phyloP scores from a whole-genome alignment of 140 eudicot species.

The Erigeron philadelphicus region DNA sequence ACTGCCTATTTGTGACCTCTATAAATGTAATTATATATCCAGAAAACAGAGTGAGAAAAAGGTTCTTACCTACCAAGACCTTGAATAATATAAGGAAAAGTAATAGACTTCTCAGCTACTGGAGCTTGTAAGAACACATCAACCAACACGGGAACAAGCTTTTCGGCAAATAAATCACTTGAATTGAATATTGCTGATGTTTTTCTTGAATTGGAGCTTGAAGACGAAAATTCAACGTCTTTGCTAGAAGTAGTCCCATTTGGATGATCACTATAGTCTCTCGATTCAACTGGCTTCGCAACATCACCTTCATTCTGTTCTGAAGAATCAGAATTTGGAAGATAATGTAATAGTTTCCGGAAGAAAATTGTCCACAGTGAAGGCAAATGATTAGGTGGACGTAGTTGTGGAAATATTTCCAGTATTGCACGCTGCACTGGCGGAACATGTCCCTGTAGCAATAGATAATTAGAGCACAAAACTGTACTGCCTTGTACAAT shows the following conservation, averaged over 20 bases:
- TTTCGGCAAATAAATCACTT: constrained; percentile 71
- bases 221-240: constrained; percentile 30
- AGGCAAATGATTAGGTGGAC: constrained; percentile 74
- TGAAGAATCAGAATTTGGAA: constrained; percentile 55
- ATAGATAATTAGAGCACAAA: constrained; percentile 3
- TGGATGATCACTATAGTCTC: constrained; percentile 24
- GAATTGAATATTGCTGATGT: constrained; percentile 28
- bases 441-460: constrained; percentile 73
- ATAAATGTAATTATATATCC: neutral
- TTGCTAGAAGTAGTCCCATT: constrained; percentile 38
- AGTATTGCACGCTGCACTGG: constrained; percentile 80
- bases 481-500: neutral
- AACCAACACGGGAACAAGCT: constrained; percentile 69
- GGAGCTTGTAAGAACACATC: constrained; percentile 83
- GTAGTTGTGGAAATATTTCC: constrained; percentile 62
- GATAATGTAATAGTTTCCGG: constrained; percentile 57
- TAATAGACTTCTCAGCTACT: constrained; percentile 46
- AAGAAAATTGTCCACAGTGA: constrained; percentile 71
- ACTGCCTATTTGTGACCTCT: too few relatives aligned
- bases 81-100: constrained; percentile 61
- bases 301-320: constrained; percentile 36
- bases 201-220: constrained; percentile 33
- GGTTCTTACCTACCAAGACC: constrained; percentile 71
- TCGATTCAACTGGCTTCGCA: constrained; percentile 25
- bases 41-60: constrained; percentile 3